phyloP scores from a whole-genome alignment of 192 early-diverging fungal genomes.

The Coemansia sp. region DNA sequence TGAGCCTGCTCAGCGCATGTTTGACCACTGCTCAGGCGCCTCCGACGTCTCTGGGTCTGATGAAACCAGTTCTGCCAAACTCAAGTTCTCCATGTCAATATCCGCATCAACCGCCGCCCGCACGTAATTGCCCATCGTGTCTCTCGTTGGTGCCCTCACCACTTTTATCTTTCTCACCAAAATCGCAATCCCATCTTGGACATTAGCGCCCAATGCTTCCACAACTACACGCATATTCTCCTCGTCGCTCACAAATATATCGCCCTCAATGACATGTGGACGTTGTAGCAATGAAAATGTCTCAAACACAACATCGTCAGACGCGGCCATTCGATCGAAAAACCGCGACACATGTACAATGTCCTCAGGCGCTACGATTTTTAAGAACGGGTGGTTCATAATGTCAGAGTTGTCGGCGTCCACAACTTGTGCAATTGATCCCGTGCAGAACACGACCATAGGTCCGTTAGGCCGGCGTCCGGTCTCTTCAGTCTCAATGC shows the following conservation, averaged over 20 bases:
- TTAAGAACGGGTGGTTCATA: conserved; percentile 36
- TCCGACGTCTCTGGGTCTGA: not conserved
- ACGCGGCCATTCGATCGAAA: conserved; percentile 33
- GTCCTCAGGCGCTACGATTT: conserved; percentile 48
- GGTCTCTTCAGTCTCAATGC: conserved; percentile 9
- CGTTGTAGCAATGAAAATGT: conserved; percentile 37
- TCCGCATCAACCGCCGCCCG: not conserved
- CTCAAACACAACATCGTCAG: conserved; percentile 38
- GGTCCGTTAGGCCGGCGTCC: conserved; percentile 25
- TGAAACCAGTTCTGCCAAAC: not conserved
- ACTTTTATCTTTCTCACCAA: conserved; percentile 27
- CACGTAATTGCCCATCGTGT: conserved; percentile 30
- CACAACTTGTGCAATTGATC: conserved; percentile 31
- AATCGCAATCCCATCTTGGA: conserved; percentile 44
- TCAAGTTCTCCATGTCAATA: not conserved
- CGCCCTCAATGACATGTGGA: conserved; percentile 46
- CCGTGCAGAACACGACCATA: conserved; percentile 41
- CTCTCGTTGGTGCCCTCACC: conserved; percentile 20
- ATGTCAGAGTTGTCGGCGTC: conserved; percentile 42
- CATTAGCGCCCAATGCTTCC: conserved; percentile 44
- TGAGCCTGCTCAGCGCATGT: too few relatives aligned
- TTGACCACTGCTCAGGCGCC: not conserved
- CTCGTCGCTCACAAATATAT: conserved; percentile 25
- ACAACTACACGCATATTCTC: conserved; percentile 33
- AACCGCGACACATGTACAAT: conserved; percentile 22